Evolutionary conservation across 352 stramenopile species (phyloP), one percentile per base, ranked within the genome.

Genomic region (Globisporangium paroecandrum): DNA sequence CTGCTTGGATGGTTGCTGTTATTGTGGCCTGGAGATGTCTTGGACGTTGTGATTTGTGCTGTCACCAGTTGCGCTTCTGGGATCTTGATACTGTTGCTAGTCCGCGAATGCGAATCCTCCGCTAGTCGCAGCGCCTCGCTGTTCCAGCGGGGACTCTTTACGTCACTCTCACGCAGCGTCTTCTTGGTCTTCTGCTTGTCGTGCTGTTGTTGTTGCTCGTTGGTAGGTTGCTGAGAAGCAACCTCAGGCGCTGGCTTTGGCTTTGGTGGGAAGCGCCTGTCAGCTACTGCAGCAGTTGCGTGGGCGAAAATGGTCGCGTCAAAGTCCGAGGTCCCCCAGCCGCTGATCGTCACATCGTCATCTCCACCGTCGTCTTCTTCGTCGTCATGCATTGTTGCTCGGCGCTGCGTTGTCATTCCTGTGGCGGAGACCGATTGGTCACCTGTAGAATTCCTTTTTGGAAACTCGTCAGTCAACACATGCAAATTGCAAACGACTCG

Each of bases 261-360:
- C 22, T 43, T 43, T 15, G 36, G 36, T 43, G 36, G 10, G 36
- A 43, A 43, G 36, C 36, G 36, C 10, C 36, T 43, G 10, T 5
- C 36, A 43, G 36, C 10, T 5, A 13, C 22, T 12, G 20, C 22
- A 10, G 51, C 41, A 47, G 27, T 32, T 32, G 2, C 3, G 27
- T n/a, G 3, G 29, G n/a, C 9, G 9, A 62, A 13, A 34, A 53
- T 32, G 9, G 20, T 38, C 12, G 72, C 69, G 34, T 74, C 72
- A 10, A 74, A 69, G 36, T 76, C 69, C 8, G 12, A 58, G 20
- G n/a, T 63, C 49, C 53, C 72, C 72, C 72, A 78, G 24, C 72
- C 72, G 56, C 72, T 70, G 43, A 78, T 68, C 34, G 7, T 59
- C 53, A 66, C 69, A 8, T 38, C 36, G 32, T 73, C 69, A 2